phyloP scores from a whole-genome alignment of 2,329 filamentous ascomycete genomes.

The Botrytis medusae region DNA sequence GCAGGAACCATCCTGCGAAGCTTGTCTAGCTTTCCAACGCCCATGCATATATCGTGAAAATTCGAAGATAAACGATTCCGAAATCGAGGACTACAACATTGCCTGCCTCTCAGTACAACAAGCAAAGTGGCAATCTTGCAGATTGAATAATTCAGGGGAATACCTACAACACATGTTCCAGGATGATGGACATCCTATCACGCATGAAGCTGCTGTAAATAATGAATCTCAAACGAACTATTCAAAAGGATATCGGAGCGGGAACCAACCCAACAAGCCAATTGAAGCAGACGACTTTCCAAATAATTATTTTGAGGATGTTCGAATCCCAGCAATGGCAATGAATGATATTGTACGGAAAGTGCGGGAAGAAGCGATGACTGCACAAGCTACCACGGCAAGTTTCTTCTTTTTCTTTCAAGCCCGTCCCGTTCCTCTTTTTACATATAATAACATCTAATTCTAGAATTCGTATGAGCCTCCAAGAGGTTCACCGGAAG shows the following conservation, averaged over 20 bases:
- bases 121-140: not conserved
- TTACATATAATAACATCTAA: not conserved
- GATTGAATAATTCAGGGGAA: not conserved
- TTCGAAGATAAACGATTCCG: not conserved
- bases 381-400: conserved; percentile 51
- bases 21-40: not conserved
- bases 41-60: not conserved
- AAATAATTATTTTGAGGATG: conserved; percentile 92
- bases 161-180: not conserved
- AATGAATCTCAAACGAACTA: conserved; percentile 64
- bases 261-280: conserved; percentile 84
- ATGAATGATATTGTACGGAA: conserved; percentile 99
- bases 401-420: not conserved
- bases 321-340: conserved; percentile 95
- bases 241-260: conserved; percentile 80
- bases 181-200: not conserved
- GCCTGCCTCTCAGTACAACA: not conserved
- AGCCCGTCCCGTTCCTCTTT: too few relatives aligned
- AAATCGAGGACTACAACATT: not conserved
- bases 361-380: conserved; percentile 84
- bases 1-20: not conserved
- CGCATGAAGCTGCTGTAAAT: not conserved
- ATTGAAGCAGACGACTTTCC: conserved; percentile 89
- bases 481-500: not conserved
- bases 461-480: not conserved